Base-by-base conservation (phyloP, 495 filamentous ascomycete species). In the Xylaria bambusicola region DNA sequence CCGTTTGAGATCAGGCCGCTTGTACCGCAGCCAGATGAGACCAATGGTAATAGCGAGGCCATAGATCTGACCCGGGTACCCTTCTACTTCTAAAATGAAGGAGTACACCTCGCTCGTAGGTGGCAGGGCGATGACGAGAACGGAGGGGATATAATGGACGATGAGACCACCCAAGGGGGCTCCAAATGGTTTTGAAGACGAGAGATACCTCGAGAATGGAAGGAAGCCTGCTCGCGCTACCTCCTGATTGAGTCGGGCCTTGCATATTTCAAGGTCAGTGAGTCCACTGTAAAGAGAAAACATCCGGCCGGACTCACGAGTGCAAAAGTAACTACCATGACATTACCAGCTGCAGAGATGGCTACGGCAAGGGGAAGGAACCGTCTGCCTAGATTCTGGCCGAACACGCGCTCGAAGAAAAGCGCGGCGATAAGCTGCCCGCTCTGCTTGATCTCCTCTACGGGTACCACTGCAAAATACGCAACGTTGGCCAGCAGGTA, bases 321-420 rank as follows among this genome's bases (percentile, higher is more conserved):
- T 7, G 82, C 73, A 68, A 88, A 91, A 7, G 87, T 88, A 6
- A 89, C 87, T 1, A 90, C 87, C 86, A 92, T 90, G 1, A 91
- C 86, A 67, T 91, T 91, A 0, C 88, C 88, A 0, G 80, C 83
- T 0, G 85, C 88, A 0, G 85, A 88, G 15, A 86, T 72, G 0
- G 87, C 88, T 48, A 92, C 82, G 12, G 85, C 81, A 9, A 88
- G 64, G 3, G 87, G 84, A 18, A 90, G 72, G 17, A 90, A 66
- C 18, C 71, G 74, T 27, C 74, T 80, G 1, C 88, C 88, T 18
- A 86, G 56, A 7, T 74, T 70, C 12, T 75, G 69, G 0, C 87
- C 87, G 72, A 91, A 89, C 0, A 85, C 72, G n/a, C 77, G 74
- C 54, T 86, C 80, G 53, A 91, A 90, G 42, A 91, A 84, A 8